phyloP scores from a whole-genome alignment of 2,329 filamentous ascomycete genomes.

The Corynespora cassiicola region DNA sequence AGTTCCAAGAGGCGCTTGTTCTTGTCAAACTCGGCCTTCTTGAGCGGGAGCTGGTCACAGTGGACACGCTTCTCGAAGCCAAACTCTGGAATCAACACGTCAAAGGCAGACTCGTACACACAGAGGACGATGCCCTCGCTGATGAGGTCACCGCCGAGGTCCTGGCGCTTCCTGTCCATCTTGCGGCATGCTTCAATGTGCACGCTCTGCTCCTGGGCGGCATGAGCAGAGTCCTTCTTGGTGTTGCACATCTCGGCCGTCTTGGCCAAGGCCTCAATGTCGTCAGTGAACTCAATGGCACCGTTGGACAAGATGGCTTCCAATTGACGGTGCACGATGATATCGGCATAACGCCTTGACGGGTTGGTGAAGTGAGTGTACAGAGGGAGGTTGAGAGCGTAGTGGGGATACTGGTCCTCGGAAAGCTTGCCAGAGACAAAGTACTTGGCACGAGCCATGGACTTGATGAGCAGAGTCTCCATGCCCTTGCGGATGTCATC shows the following conservation, averaged over 20 bases:
- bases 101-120: slow-evolving; percentile 98
- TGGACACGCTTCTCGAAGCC: slow-evolving; percentile 99
- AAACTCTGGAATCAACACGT: slow-evolving; percentile 96
- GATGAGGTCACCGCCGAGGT: slow-evolving; percentile 88
- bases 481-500: slow-evolving; percentile 92
- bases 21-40: slow-evolving; percentile 99
- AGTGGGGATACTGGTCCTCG: slow-evolving; percentile 83
- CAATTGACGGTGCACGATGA: slow-evolving; percentile 93
- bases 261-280: slow-evolving; percentile 87
- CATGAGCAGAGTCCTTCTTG: slow-evolving; percentile 98
- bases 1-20: slow-evolving; percentile 92
- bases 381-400: slow-evolving; percentile 86
- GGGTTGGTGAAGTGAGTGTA: slow-evolving; percentile 99
- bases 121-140: slow-evolving; percentile 95
- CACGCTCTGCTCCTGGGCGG: slow-evolving; percentile 97
- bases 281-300: slow-evolving; percentile 84
- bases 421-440: slow-evolving; percentile 81
- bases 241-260: slow-evolving; percentile 96
- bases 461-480: slow-evolving; percentile 94
- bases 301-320: slow-evolving; percentile 85
- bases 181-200: slow-evolving; percentile 96
- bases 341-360: slow-evolving; percentile 91
- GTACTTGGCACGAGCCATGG: slow-evolving; percentile 96
- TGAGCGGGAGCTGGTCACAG: slow-evolving; percentile 94
- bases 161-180: slow-evolving; percentile 91